These are phyloP conservation scores for Fusarium domesticum DNA, from an alignment of 2,329 filamentous ascomycete genomes.

Conservation along the genomic window DNA sequence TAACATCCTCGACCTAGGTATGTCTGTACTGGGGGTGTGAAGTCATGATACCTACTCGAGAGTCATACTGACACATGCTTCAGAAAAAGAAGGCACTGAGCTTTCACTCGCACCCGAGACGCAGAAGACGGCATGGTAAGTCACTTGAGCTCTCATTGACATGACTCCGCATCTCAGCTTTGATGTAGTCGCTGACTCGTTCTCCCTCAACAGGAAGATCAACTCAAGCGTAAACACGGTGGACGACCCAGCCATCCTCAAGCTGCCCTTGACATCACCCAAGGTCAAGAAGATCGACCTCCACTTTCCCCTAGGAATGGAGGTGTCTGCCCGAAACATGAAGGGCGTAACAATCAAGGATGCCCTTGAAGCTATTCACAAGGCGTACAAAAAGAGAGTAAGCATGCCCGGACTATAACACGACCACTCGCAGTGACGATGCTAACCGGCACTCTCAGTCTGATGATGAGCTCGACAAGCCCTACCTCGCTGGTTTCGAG, in stretches of 20 bases:
- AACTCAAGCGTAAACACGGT: constrained; percentile 77
- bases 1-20: constrained; percentile 85
- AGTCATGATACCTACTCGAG: neutral
- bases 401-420: constrained; percentile 31
- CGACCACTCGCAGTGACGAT: neutral
- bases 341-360: constrained; percentile 98
- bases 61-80: constrained; percentile 16
- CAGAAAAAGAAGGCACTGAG: constrained; percentile 71
- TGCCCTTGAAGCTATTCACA: constrained; percentile 90
- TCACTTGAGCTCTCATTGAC: constrained; percentile 12
- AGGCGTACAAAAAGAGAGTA: constrained; percentile 95
- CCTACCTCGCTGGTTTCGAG: constrained; percentile 91
- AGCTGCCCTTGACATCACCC: constrained; percentile 74
- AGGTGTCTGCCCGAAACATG: constrained; percentile 85
- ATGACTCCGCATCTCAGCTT: neutral
- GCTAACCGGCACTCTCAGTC: constrained; percentile 49
- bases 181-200: constrained; percentile 8
- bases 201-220: constrained; percentile 69
- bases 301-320: constrained; percentile 81
- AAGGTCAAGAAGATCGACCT: constrained; percentile 93
- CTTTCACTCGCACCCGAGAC: constrained; percentile 77
- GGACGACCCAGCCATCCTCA: constrained; percentile 81
- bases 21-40: constrained; percentile 31
- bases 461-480: constrained; percentile 85
- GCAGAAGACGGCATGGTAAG: constrained; percentile 84